A percentile compares a stretch with the other conserved stretches of the same genome.
Evolutionary conservation across 495 filamentous ascomycete genomes (phyloP).

Genomic region (Trichoderma reesei): DNA sequence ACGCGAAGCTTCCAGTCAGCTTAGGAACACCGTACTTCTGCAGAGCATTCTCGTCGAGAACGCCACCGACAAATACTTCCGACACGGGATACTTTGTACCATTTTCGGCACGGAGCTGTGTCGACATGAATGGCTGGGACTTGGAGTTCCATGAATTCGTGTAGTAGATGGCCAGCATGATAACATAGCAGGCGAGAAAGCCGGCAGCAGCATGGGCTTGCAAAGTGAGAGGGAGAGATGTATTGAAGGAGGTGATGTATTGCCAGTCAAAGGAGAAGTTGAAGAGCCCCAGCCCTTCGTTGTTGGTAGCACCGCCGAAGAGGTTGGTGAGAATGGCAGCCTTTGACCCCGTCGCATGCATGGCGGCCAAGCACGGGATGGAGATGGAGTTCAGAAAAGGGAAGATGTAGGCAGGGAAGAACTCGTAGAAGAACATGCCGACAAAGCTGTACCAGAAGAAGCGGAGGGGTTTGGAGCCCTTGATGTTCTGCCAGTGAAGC

Average conservation of each 20-base stretch:
- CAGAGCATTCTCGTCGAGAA: neutral
- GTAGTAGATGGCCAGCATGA: conserved; percentile 40
- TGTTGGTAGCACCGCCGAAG: conserved; percentile 14
- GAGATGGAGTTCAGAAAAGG: conserved; percentile 17
- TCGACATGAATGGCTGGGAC: conserved; percentile 1
- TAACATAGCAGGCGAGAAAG: conserved; percentile 38
- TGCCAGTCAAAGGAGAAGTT: conserved; percentile 20
- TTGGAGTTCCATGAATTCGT: conserved; percentile 15
- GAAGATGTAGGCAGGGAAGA: conserved; percentile 19
- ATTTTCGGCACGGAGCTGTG: neutral
- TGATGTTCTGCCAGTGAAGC: conserved; percentile 18
- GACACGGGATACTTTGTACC: neutral
- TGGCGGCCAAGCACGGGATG: conserved; percentile 18
- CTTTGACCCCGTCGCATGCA: conserved; percentile 16
- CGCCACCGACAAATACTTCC: neutral
- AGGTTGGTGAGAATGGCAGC: conserved; percentile 5
- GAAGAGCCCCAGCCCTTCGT: conserved; percentile 17
- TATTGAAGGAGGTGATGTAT: conserved; percentile 14
- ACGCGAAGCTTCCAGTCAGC: neutral
- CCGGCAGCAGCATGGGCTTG: conserved; percentile 24
- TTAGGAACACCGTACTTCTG: neutral
- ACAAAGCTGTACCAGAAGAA: conserved; percentile 17
- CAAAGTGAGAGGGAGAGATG: conserved; percentile 18
- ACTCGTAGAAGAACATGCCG: conserved; percentile 18
- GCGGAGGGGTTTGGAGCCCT: conserved; percentile 15